Evolutionary conservation across 2,329 filamentous ascomycete species (phyloP), one percentile per base, ranked within the genome.

Genomic region (Fusarium sp.): DNA sequence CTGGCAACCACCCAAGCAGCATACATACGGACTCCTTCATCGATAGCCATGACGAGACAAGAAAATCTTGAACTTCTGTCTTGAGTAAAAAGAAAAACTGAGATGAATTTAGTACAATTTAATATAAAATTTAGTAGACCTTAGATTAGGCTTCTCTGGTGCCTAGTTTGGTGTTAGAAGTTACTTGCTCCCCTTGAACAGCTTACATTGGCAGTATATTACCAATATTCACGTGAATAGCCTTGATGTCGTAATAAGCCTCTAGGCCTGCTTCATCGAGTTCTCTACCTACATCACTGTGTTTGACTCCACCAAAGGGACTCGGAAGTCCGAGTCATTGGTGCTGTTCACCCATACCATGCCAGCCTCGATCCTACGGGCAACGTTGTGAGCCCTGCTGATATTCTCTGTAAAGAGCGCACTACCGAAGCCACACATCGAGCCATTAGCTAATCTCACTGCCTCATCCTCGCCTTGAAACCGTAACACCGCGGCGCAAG

Each of bases 261-360:
- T 53, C 41, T 5, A 61, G 18, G 9, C 38, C 56, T 4, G 39
- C 36, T 14, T 65, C 45, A 9, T 56, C 47, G 7, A 65, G 28
- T 28, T 65, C 61, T 26, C 61, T 28, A 13, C 56, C 45, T 45
- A 61, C 61, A 7, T 47, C 61, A 18, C 55, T 65, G 36, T 61
- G 38, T 31, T 61, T 61, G 5, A 61, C 61, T 20, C 45, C 41
- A 5, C 61, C 56, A 15, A 65, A 65, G 35, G 56, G 33, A 61
- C 24, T 39, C 24, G 18, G 26, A 48, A 48, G 28, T 54, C 56
- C 16, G 31, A 61, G 45, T 61, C 39, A n/a, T 65, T 59, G 15
- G 28, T 54, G 33, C 47, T 65, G n/a, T 41, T 61, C 12, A 64
- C 24, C 56, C 47, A 54, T 20, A 36, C 28, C 56, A 47, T 65